Conservation (phyloP, 257 asterid species). For the Penstemon eatonii region DNA sequence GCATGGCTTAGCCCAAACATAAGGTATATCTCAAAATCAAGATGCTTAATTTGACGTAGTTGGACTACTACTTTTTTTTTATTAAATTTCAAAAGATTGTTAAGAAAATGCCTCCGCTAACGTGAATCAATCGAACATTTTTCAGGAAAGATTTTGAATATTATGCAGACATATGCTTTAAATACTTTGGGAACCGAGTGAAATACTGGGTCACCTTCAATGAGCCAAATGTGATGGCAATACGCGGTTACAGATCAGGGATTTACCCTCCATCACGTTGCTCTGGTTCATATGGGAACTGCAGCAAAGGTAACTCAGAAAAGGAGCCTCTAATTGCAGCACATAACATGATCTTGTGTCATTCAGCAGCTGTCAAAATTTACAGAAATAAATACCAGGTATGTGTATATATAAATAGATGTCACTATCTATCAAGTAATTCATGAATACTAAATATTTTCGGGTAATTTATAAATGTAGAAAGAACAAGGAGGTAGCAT, state of each 20-base stretch:
- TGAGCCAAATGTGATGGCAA: slow-evolving; percentile 58
- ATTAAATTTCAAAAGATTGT: too few species aligned
- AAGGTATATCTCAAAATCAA: slow-evolving; percentile 30
- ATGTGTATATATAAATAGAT: neutral
- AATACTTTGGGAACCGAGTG: slow-evolving; percentile 58
- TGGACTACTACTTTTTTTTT: neutral
- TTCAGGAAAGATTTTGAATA: slow-evolving; percentile 63
- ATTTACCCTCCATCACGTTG: slow-evolving; percentile 57
- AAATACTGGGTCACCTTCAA: slow-evolving; percentile 65
- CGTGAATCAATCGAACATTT: neutral
- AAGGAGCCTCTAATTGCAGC: slow-evolving; percentile 62
- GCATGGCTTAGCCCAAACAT: slow-evolving; percentile 58
- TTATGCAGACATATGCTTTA: slow-evolving; percentile 60
- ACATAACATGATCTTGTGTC: slow-evolving; percentile 62
- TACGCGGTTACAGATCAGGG: slow-evolving; percentile 53
- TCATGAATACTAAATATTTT: neutral
- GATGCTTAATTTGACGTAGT: neutral
- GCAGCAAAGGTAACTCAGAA: slow-evolving; percentile 52
- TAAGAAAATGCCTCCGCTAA: neutral
- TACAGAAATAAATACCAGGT: slow-evolving; percentile 60
- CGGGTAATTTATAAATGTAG: slow-evolving; percentile 27
- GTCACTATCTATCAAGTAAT: too few species aligned
- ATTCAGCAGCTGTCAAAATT: slow-evolving; percentile 48
- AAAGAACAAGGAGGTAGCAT: slow-evolving; percentile 48
- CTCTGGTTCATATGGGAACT: slow-evolving; percentile 49